phyloP scores from a whole-genome alignment of 2,329 filamentous ascomycete species.

The Cladosporium phlei region DNA sequence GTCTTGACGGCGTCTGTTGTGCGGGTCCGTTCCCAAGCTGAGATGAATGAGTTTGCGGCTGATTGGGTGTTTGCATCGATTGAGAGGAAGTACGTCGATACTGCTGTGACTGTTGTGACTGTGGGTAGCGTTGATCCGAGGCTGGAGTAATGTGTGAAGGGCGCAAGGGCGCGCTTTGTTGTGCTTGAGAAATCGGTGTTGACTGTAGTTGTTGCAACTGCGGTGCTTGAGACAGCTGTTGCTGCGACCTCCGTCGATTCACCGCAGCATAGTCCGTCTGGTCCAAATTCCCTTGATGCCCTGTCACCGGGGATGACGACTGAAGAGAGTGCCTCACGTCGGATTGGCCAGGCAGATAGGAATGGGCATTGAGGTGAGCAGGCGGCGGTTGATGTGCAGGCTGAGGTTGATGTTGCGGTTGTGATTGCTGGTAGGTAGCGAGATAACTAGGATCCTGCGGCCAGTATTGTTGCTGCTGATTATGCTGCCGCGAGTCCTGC shows the following conservation, averaged over 20 bases:
- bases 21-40: neutral
- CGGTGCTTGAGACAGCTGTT: neutral
- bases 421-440: neutral
- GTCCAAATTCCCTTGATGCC: neutral
- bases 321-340: neutral
- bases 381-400: neutral
- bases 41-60: neutral
- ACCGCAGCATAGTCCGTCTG: neutral
- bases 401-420: neutral
- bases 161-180: neutral
- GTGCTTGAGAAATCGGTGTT: neutral
- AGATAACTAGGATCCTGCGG: neutral
- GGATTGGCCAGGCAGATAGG: neutral
- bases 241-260: neutral
- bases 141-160: neutral
- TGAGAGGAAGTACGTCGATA: neutral
- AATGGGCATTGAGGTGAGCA: neutral
- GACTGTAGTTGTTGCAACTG: neutral
- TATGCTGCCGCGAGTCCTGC: neutral
- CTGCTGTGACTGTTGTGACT: neutral
- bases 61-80: neutral
- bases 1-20: neutral
- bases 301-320: neutral
- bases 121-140: neutral
- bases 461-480: constrained; percentile 4